Evolutionary conservation across 495 filamentous ascomycete genomes (phyloP).

Genomic region (Cryomyces minteri): DNA sequence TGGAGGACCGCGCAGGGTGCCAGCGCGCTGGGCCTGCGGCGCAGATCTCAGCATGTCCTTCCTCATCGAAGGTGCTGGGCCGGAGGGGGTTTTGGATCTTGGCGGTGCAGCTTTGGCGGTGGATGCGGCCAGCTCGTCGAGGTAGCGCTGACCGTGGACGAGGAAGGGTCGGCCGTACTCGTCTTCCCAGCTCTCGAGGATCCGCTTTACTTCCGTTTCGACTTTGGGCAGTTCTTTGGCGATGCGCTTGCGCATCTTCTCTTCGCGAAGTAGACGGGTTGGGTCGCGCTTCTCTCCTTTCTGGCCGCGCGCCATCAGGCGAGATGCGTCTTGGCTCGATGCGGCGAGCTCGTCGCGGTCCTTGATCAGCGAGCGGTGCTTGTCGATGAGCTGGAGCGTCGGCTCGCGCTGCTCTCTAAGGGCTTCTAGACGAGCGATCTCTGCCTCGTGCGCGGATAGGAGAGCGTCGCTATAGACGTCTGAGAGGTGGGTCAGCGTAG

Average conservation of each 20-base stretch:
- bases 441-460: constrained; percentile 72
- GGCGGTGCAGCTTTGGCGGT: constrained; percentile 43
- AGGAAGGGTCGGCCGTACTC: constrained; percentile 86
- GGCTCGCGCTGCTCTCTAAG: constrained; percentile 79
- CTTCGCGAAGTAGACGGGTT: constrained; percentile 82
- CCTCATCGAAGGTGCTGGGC: constrained; percentile 26
- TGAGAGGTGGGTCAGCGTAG: constrained; percentile 7
- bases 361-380: constrained; percentile 62
- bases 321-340: constrained; percentile 84
- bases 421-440: constrained; percentile 64
- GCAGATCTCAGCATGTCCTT: constrained; percentile 2
- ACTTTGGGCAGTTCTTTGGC: constrained; percentile 90
- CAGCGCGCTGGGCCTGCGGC: constrained; percentile 7
- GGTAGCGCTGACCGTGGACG: constrained; percentile 77
- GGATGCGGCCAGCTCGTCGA: constrained; percentile 53
- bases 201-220: constrained; percentile 59
- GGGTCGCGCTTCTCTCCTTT: constrained; percentile 88
- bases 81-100: constrained; percentile 65
- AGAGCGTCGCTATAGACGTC: constrained; percentile 81
- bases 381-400: constrained; percentile 63
- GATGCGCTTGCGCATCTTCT: constrained; percentile 96
- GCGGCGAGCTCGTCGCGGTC: constrained; percentile 76
- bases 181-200: constrained; percentile 77
- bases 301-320: constrained; percentile 70
- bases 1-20: constrained; percentile 15